A percentile compares a stretch with the other conserved stretches of the same genome.
Conservation (phyloP, 2,329 filamentous ascomycete genomes). For the Pleomassaria siparia region DNA sequence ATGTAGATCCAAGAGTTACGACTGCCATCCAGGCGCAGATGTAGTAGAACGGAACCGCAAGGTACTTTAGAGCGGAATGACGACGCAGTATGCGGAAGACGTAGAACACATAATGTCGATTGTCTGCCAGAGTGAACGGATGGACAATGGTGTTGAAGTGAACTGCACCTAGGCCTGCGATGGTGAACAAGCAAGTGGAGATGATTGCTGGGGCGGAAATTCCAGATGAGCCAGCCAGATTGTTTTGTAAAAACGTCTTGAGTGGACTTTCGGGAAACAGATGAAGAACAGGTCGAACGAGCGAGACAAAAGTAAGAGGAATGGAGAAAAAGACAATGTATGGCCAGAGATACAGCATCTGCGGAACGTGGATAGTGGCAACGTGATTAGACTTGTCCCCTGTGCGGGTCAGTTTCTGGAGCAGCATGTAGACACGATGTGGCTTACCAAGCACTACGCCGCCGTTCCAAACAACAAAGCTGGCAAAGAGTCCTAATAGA, state of each 20-base stretch:
- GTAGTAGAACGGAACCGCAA: conserved; percentile 70
- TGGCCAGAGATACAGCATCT: conserved; percentile 95
- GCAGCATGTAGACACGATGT: not conserved
- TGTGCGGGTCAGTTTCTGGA: conserved; percentile 37
- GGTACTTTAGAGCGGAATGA: conserved; percentile 65
- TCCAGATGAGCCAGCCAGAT: conserved; percentile 8
- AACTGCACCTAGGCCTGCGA: conserved; percentile 55
- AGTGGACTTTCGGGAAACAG: conserved; percentile 17
- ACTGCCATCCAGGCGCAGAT: conserved; percentile 69
- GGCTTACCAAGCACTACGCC: conserved; percentile 83
- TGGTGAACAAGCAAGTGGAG: conserved; percentile 35
- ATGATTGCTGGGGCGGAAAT: conserved; percentile 24
- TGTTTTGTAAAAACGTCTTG: conserved; percentile 9
- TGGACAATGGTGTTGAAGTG: conserved; percentile 90
- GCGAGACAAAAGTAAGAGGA: conserved; percentile 67
- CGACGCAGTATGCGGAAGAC: conserved; percentile 80
- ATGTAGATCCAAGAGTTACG: conserved; percentile 55
- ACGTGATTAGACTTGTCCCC: conserved; percentile 94
- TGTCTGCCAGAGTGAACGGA: conserved; percentile 94
- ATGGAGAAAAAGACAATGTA: conserved; percentile 87
- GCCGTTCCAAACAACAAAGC: conserved; percentile 83
- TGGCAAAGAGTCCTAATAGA: conserved; percentile 67
- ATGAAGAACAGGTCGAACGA: conserved; percentile 45
- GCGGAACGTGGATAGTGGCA: conserved; percentile 82
- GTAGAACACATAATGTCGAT: conserved; percentile 97